Evolutionary conservation across 331 rosid species (phyloP), one percentile per base, ranked within the genome.

Genomic region (Spiraea crenata): DNA sequence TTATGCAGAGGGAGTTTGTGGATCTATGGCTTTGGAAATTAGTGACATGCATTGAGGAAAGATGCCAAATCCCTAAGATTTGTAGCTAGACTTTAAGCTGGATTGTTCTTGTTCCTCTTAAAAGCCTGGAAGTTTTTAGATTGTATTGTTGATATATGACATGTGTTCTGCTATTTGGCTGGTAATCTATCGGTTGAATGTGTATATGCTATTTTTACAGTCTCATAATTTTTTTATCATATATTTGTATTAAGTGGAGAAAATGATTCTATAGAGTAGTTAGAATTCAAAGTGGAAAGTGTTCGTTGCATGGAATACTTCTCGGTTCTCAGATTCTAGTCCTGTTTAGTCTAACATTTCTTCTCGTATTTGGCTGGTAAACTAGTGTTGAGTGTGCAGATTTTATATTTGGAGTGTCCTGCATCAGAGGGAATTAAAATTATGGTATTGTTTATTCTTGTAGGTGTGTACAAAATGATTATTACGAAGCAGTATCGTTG

Each of bases 401-500:
- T 45, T 4, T 19, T 12, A 63, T 3, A 14, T 13, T 41, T 3
- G 8, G 4, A 8, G 5, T 42, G 34, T n/a, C 19, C 19, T 70
- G 61, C 51, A 20, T 48, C 13, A 48, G 42, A 39, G 52, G 56
- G 71, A 73, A 40, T 80, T 65, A 50, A 60, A 42, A 41, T 50
- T 6, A 20, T 57, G 78, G 69, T 44, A 41, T 52, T 49, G 65
- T 54, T 60, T 49, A 39, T 37, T 73, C 77, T 49, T 4, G 20
- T 57, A 82, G 93, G 85, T 70, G 85, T 70, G 70, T 76, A 39
- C 77, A 71, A 58, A 71, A 90, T 93, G 98, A 89, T 87, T 72
- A 75, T 93, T 34, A 77, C 91, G 0, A 93, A 89, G 88, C 97
- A 91, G 67, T 91, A 89, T 70, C 95, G 99, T 39, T 93, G 99